These are phyloP conservation scores for Crithidia fasciculata DNA, from an alignment of 208 protist genomes.

Conservation along the genomic window DNA sequence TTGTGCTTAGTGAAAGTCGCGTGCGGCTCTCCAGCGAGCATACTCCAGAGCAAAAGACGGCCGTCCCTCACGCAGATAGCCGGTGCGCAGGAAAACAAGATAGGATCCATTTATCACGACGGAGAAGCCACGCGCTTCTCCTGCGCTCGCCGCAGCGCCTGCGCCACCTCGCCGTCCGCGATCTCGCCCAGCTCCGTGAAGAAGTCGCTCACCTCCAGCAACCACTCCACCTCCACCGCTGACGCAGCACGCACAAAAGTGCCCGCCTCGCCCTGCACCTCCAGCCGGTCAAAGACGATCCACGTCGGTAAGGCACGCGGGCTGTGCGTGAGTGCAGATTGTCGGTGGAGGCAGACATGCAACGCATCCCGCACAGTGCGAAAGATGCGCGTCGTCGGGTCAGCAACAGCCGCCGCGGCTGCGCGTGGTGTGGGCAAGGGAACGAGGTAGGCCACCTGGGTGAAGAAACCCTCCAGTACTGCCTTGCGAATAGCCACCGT, in stretches of 20 bases:
- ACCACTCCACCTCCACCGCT: constrained; percentile 74
- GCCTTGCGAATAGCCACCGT: constrained; percentile 74
- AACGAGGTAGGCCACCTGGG: constrained; percentile 69
- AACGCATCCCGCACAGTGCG: constrained; percentile 71
- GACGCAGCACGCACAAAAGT: constrained; percentile 74
- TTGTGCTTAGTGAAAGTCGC: too few relatives aligned
- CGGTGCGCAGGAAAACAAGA: too few relatives aligned
- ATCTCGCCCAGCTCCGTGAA: constrained; percentile 70
- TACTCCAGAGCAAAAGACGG: too few relatives aligned
- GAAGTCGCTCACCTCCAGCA: constrained; percentile 74
- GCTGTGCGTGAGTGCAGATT: constrained; percentile 48
- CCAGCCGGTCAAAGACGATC: constrained; percentile 87
- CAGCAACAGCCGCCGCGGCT: not conserved
- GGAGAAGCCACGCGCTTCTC: constrained; percentile 9
- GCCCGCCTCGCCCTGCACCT: constrained; percentile 77
- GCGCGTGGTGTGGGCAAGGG: constrained; percentile 2
- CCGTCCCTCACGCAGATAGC: too few relatives aligned
- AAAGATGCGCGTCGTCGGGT: constrained; percentile 37
- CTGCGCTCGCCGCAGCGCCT: constrained; percentile 37
- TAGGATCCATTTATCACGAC: not conserved
- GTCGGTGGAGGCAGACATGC: constrained; percentile 47
- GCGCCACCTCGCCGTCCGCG: constrained; percentile 67
- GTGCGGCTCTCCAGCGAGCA: too few relatives aligned
- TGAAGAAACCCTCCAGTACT: constrained; percentile 89
- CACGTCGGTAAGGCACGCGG: constrained; percentile 45